Evolutionary conservation across 495 filamentous ascomycete genomes (phyloP).

Genomic region (Penicillium bialowiezense): DNA sequence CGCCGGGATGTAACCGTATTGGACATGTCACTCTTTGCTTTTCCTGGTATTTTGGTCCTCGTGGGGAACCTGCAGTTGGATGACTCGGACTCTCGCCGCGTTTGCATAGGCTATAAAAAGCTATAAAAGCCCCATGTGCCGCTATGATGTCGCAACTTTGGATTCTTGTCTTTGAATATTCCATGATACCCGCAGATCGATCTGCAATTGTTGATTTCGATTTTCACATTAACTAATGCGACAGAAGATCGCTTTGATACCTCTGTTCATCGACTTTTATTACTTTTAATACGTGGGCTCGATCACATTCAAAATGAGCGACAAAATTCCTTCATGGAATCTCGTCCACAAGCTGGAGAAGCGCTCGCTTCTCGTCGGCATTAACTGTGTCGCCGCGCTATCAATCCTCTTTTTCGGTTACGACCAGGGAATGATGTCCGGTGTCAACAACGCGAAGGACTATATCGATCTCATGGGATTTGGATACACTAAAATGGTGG

Average conservation of each 20-base stretch:
- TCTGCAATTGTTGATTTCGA: neutral
- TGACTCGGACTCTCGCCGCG: constrained; percentile 8
- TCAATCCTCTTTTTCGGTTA: constrained; percentile 64
- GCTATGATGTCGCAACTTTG: neutral
- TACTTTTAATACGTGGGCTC: neutral
- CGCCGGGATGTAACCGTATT: constrained; percentile 13
- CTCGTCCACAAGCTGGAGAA: constrained; percentile 62
- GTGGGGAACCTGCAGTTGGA: constrained; percentile 11
- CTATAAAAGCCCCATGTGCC: constrained; percentile 5
- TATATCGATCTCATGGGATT: constrained; percentile 67
- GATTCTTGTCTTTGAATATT: neutral
- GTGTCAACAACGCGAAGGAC: constrained; percentile 64
- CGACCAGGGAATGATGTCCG: constrained; percentile 73
- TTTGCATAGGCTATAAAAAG: constrained; percentile 2
- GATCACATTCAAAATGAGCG: constrained; percentile 32
- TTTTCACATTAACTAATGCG: neutral
- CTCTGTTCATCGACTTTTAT: too few relatives aligned
- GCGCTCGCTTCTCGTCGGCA: constrained; percentile 57
- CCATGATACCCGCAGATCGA: constrained; percentile 5
- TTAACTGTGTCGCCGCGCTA: constrained; percentile 62
- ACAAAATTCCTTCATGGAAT: constrained; percentile 52
- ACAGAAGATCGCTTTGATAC: too few relatives aligned
- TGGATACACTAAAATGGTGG: constrained; percentile 52
- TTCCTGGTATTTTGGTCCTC: constrained; percentile 17
- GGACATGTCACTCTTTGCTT: constrained; percentile 7